Evolutionary conservation across 768 basidiomycete genomes (phyloP), one percentile per base, ranked within the genome.

Genomic region (Lactarius quietus): DNA sequence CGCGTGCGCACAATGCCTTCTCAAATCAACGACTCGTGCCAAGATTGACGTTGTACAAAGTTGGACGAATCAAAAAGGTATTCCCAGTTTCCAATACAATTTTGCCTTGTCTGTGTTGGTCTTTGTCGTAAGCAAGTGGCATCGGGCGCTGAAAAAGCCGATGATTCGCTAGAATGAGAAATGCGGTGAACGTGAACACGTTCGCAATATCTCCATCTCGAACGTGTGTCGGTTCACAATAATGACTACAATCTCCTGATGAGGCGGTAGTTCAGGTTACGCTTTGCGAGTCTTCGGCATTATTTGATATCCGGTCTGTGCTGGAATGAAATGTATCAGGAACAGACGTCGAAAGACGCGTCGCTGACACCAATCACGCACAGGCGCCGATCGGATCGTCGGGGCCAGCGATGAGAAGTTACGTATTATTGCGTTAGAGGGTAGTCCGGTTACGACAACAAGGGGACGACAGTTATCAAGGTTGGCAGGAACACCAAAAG

Each of bases 161-260:
- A 48, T 43, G 54, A 41, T n/a, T 54, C 29, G 20, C 36, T 14
- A 20, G 33, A 58, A 58, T 10, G 57, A 23, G 9, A 36, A 53
- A 48, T 51, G 48, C 14, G 26, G 59, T 35, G 6, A 48, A 38
- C 14, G 28, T 26, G 48, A 31, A n/a, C 57, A 66, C 39, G 61
- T 62, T 56, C 38, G 56, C 55, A 20, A 35, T 26, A 38, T 62
- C 38, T 35, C n/a, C 12, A 41, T 15, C n/a, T 41, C 48, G 51
- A 62, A 66, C 65, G 56, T 62, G 65, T 53, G 39, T 38, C 54
- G 33, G 29, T 53, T 53, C 51, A 29, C 51, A n/a, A 18, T 12
- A 14, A 38, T 33, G 35, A 28, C 15, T 54, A 23, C 38, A 7
- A 41, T 56, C 35, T 31, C 35, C 31, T 20, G n/a, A 60, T 51